Percentiles rank a stretch among this genome's conserved stretches.
phyloP scores from a whole-genome alignment of 441 rosid species.

The Gossypium trilobum region DNA sequence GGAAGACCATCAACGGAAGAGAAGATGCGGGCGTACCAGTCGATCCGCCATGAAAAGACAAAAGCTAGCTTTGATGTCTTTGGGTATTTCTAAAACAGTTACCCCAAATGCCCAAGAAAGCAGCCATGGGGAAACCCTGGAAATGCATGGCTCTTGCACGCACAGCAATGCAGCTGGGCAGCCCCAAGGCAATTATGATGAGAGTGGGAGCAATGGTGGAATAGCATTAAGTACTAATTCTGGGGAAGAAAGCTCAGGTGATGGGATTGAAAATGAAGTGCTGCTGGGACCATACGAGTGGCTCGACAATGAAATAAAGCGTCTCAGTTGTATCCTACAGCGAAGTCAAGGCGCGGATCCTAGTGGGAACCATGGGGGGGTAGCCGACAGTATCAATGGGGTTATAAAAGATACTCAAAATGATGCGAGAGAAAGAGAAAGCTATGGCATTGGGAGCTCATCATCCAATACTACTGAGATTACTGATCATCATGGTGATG shows the following conservation, averaged over 20 bases:
- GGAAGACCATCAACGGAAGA: constrained; percentile 13
- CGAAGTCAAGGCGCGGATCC: constrained; percentile 19
- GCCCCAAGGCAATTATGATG: background rate
- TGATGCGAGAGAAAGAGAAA: constrained; percentile 17
- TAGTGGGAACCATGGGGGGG: constrained; percentile 10
- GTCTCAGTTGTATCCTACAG: constrained; percentile 28
- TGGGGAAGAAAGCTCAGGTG: constrained; percentile 2
- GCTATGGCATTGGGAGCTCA: constrained; percentile 27
- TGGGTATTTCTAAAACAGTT: background rate
- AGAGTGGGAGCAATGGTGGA: background rate
- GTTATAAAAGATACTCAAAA: constrained; percentile 12
- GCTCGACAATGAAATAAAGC: constrained; percentile 60
- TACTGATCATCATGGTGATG: constrained; percentile 16
- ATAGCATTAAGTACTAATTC: background rate
- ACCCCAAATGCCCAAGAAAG: background rate
- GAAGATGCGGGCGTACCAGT: constrained; percentile 32
- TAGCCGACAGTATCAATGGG: constrained; percentile 10
- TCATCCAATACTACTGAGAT: constrained; percentile 19
- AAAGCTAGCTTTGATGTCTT: constrained; percentile 22
- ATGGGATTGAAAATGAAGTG: constrained; percentile 10
- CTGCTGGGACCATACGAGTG: constrained; percentile 55
- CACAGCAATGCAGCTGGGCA: constrained; percentile 1
- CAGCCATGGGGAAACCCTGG: background rate
- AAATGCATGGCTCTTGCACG: constrained; percentile 14
- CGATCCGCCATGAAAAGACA: constrained; percentile 39